Conservation (phyloP, 768 basidiomycete species). For the Coprinopsis marcescibilis region DNA sequence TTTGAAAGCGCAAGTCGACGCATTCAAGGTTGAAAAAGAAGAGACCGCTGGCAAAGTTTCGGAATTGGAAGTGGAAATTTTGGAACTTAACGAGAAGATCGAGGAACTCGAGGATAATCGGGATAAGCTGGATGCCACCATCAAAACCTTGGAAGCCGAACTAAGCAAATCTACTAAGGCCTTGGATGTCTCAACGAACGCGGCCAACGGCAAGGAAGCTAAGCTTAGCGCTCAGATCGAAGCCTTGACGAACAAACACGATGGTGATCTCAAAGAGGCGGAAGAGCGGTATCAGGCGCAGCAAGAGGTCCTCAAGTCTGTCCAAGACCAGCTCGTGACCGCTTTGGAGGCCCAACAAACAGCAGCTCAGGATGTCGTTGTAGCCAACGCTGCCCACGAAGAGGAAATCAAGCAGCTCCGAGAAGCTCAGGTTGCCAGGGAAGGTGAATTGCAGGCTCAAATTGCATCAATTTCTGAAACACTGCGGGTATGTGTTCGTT, state of each 20-base stretch:
- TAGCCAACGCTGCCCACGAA: conserved; percentile 42
- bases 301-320: conserved; percentile 35
- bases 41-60: conserved; percentile 67
- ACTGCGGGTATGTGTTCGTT: conserved; percentile 51
- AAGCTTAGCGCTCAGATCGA: conserved; percentile 36
- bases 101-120: conserved; percentile 61
- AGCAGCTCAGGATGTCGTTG: conserved; percentile 36
- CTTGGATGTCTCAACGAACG: conserved; percentile 42
- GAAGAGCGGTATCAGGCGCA: conserved; percentile 39
- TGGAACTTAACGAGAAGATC: conserved; percentile 69
- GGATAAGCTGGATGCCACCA: conserved; percentile 34
- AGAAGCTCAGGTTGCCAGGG: conserved; percentile 39
- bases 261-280: conserved; percentile 39
- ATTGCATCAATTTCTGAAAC: conserved; percentile 52
- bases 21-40: conserved; percentile 60
- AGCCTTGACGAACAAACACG: conserved; percentile 37
- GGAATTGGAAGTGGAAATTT: conserved; percentile 75
- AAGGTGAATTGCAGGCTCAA: conserved; percentile 49
- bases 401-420: conserved; percentile 49
- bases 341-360: conserved; percentile 44
- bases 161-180: conserved; percentile 42
- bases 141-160: conserved; percentile 51
- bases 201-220: conserved; percentile 40
- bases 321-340: conserved; percentile 42
- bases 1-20: conserved; percentile 44